Evolutionary conservation across 768 basidiomycete genomes (phyloP).

Genomic region (Butyriboletus loyo): DNA sequence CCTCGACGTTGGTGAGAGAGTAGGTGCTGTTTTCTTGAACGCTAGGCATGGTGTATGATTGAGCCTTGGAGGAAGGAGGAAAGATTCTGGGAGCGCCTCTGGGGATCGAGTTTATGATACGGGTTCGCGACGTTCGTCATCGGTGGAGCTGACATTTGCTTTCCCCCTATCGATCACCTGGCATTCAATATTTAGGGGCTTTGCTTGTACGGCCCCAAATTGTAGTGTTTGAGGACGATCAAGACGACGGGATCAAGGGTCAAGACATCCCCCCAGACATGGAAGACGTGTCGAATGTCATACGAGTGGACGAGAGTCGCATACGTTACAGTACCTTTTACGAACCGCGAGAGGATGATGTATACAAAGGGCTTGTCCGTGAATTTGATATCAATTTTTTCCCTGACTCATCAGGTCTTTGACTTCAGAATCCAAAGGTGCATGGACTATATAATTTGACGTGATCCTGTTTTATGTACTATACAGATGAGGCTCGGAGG

Average conservation of each 20-base stretch:
- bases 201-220: too few relatives aligned
- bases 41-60: conserved; percentile 15
- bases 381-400: too few relatives aligned
- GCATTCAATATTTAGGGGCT: not conserved
- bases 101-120: not conserved
- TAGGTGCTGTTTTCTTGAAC: conserved; percentile 39
- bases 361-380: too few relatives aligned
- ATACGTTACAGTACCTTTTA: conserved; percentile 64
- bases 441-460: too few relatives aligned
- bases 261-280: conserved; percentile 75
- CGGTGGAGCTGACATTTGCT: not conserved
- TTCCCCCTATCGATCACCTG: not conserved
- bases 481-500: conserved; percentile 2
- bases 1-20: conserved; percentile 49
- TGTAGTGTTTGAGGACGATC: conserved; percentile 84
- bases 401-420: too few relatives aligned
- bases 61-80: not conserved
- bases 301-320: conserved; percentile 67
- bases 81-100: too few relatives aligned
- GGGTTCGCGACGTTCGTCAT: not conserved
- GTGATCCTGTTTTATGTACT: conserved; percentile 16
- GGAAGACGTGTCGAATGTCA: conserved; percentile 66
- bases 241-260: conserved; percentile 82
- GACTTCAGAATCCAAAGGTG: not conserved
- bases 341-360: conserved; percentile 57